Evolutionary conservation across 208 protist species (phyloP).

Genomic region (Naegleria lovaniensis): DNA sequence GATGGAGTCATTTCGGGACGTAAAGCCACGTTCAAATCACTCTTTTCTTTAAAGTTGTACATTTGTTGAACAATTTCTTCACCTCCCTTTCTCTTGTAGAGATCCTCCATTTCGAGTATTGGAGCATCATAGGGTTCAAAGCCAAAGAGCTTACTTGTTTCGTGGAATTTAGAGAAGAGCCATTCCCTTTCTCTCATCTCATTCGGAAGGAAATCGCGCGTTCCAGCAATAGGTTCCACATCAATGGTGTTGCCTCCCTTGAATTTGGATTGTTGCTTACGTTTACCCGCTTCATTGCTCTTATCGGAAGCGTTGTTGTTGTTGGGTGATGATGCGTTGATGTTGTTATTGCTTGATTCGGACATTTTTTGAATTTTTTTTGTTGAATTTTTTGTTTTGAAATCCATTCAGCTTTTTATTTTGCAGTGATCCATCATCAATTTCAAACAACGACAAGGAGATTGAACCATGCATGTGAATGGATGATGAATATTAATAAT

Average conservation of each 20-base stretch:
- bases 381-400: too few species aligned
- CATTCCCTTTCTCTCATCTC: conserved; percentile 79
- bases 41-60: conserved; percentile 91
- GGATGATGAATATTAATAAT: too few species aligned
- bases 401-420: too few species aligned
- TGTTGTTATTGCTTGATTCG: too few species aligned
- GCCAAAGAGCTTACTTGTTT: conserved; percentile 65
- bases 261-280: not conserved
- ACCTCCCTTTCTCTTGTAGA: conserved; percentile 85
- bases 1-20: conserved; percentile 91
- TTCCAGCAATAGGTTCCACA: conserved; percentile 80
- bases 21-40: conserved; percentile 74
- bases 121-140: conserved; percentile 93
- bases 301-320: not conserved
- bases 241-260: conserved; percentile 44
- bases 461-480: too few species aligned
- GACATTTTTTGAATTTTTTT: too few species aligned
- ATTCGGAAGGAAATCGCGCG: conserved; percentile 86
- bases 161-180: conserved; percentile 78
- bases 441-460: too few species aligned
- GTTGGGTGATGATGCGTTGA: too few species aligned
- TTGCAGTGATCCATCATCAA: too few species aligned
- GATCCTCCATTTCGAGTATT: conserved; percentile 79
- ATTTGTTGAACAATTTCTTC: conserved; percentile 93
- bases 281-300: not conserved